phyloP scores from a whole-genome alignment of 352 stramenopile genomes.

The Aphanomyces cochlioides region DNA sequence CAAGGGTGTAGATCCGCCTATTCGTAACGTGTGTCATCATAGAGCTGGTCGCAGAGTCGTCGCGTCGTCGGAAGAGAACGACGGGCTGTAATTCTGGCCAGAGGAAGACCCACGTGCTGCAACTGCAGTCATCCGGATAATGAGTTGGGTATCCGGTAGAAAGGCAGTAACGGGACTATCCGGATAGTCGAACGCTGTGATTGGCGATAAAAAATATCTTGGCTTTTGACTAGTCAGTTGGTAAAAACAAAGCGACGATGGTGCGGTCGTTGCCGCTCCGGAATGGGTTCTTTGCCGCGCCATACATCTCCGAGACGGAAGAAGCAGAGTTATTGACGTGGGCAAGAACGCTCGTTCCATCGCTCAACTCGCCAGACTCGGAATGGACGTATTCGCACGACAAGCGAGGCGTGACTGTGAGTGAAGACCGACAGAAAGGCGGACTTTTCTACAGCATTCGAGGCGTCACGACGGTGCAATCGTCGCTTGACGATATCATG shows the following conservation, averaged over 20 bases:
- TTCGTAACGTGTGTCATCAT: no score
- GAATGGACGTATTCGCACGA: conserved; percentile 76
- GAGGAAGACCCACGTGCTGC: neutral
- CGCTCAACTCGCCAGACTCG: conserved; percentile 62
- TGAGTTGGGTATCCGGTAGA: neutral
- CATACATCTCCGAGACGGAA: conserved; percentile 55
- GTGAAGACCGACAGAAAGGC: conserved; percentile 76
- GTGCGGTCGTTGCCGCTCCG: conserved; percentile 73
- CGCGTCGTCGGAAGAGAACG: no score
- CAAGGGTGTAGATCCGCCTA: no score
- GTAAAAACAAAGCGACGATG: conserved; percentile 37
- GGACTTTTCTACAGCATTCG: conserved; percentile 77
- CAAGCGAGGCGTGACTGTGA: conserved; percentile 63
- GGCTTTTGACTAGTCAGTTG: conserved; percentile 6
- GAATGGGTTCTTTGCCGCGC: conserved; percentile 68
- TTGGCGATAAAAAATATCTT: conserved; percentile 10
- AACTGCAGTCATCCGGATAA: neutral
- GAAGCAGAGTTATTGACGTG: conserved; percentile 67
- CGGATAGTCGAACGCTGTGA: neutral
- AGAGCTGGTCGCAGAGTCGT: no score
- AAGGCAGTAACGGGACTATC: conserved; percentile 4
- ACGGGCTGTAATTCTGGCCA: neutral
- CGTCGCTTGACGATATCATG: conserved; percentile 70
- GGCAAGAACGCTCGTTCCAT: conserved; percentile 63
- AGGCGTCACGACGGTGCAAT: conserved; percentile 49